Base-by-base conservation (phyloP, 805 yeast species). In the Yarrowia phangngaensis region DNA sequence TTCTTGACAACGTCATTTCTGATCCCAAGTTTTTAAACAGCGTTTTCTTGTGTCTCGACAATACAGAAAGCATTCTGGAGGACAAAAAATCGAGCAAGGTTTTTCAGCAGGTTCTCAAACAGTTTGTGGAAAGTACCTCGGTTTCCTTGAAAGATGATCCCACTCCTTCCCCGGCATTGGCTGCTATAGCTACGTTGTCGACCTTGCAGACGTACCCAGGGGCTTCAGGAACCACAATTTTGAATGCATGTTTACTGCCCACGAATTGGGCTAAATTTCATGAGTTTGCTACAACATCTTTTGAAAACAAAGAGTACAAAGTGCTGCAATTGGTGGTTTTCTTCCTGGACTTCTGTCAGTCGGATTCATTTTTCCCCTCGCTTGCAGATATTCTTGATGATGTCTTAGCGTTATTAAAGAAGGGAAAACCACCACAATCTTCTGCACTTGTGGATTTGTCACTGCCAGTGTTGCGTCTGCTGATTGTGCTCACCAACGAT, bases 81-180 rank as follows among this genome's bases (percentile, higher is more conserved):
- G 34, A 30, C 29, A 38, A 19, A 6, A 30, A 29, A 20, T 29
- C 35, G 8, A 41, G 48, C 58, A 68, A 68, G 52, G 87, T 90
- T 2, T 80, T 82, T 54, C 69, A 73, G 51, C 77, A 78, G 52
- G 75, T 87, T 1, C 77, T 80, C 24, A 95, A 95, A 2, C 66
- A 69, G 27, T 92, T 85, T 60, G 63, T 75, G 20, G 58, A 68
- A 23, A 74, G 35, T 6, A 41, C 34, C 6, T 19, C 19, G 8
- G 22, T 29, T 3, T 29, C n/a, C 17, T n/a, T 30, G 1, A 30
- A 35, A 3, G 47, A 40, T 14, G 34, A 30, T 4, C 35, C 27
- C 12, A 29, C 34, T 3, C 35, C 48, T 12, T 41, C 35, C 2
- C 45, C 45, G 1, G 45, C 45, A 4, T 24, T 38, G 4, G 35